Evolutionary conservation across 345 rosid genomes (phyloP), one percentile per base, ranked within the genome.

Genomic region (Conringia planisiliqua): DNA sequence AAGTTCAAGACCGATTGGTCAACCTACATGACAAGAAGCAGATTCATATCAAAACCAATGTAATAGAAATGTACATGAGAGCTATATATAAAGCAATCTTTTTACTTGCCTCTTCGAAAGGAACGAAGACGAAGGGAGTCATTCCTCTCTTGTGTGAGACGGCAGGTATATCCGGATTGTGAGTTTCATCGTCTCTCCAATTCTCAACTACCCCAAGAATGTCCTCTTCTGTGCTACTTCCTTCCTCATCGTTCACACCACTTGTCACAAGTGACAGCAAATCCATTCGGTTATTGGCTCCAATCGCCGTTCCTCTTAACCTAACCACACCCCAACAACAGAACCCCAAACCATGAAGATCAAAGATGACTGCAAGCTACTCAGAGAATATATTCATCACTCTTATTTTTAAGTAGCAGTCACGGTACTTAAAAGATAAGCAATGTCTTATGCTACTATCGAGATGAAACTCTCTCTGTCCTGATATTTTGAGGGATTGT

Each of bases 271-370:
- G 97, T 44, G 98, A 83, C 64, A 91, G 83, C 42, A 90, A 68
- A 85, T 94, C 98, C 98, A 94, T 85, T 60, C 97, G 79, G 66
- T 91, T 94, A 81, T 91, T 90, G 3, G 97, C 97, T 65, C 98
- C 98, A 11, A 72, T 7, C n/a, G 71, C 38, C 7, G 97, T 90
- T 74, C 98, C 92, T 70, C 98, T 83, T 73, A 94, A 68, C 85
- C 98, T 91, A 40, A 12, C 22, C 60, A 29, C 55, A 73, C 65
- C 65, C 51, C 48, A 14, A 20, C 46, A 12, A 55, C 17, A 63
- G 5, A 56, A 29, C 18, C 42, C 7, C 50, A 62, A 9, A 62
- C 44, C 61, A 13, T 26, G 0, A 44, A 47, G 16, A 48, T 58
- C 46, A 52, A 0, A 50, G 27, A 52, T 63, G 27, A 20, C 26